Evolutionary conservation across 2,329 filamentous ascomycete species (phyloP), one percentile per base, ranked within the genome.

Genomic region (Penicillium sp.): DNA sequence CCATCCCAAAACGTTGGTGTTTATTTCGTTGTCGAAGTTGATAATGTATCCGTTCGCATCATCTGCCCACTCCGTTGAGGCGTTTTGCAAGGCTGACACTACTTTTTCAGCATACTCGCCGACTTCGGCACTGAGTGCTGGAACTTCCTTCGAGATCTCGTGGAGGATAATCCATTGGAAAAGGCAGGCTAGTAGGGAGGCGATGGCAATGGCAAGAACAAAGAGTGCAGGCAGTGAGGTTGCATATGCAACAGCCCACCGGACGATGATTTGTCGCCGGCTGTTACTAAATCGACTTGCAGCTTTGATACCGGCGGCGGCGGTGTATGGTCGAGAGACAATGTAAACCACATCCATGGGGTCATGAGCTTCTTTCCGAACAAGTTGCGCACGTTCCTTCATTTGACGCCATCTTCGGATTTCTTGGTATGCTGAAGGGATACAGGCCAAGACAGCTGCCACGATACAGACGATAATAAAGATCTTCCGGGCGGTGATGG

Each of bases 291-390:
- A 86, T 55, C 79, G 81, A 49, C 82, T 82, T 6, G 89, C 85
- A 20, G 89, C 64, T 74, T 83, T 87, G 70, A 96, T 82, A 40
- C 92, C 93, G 26, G 82, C 77, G 2, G 81, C 81, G 1, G 90
- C 85, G 1, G 91, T 90, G 64, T 88, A 85, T 1, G 93, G 92
- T 22, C 91, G 85, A 31, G 90, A 92, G 29, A 88, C 86, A 62
- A 97, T 89, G 75, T 97, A 96, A 41, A 96, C 85, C 33, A 92
- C 86, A 69, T 97, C 93, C 81, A 96, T 86, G 1, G 89, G 83
- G 67, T 97, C 92, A 69, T 86, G 86, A 27, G 85, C 82, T 53
- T 87, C 79, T 62, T 82, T 78, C 44, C 81, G 78, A 63, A 96
- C 82, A 29, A 92, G 79, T 53, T 81, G 77, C 22, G 89, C 84